Evolutionary conservation across 768 basidiomycete genomes (phyloP).

Genomic region (Trametes cubensis): DNA sequence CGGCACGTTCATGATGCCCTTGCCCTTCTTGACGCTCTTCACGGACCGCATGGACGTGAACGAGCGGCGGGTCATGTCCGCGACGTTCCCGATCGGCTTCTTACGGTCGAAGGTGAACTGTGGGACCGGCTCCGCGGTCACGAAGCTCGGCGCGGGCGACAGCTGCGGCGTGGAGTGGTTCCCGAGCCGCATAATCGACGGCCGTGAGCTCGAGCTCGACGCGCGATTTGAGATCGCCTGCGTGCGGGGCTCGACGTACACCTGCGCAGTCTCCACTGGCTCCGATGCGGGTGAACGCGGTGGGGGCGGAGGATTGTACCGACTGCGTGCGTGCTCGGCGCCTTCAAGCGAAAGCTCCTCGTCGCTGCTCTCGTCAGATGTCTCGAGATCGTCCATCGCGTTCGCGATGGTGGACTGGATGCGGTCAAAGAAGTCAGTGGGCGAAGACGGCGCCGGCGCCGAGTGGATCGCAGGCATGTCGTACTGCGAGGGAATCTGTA

Average conservation of each 20-base stretch:
- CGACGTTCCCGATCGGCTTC: slow-evolving; percentile 57
- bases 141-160: slow-evolving; percentile 31
- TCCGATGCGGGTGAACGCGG: slow-evolving; percentile 10
- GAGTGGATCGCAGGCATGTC: slow-evolving; percentile 54
- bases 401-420: slow-evolving; percentile 63
- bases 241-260: slow-evolving; percentile 40
- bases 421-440: slow-evolving; percentile 74
- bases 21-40: slow-evolving; percentile 39
- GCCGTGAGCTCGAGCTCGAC: slow-evolving; percentile 34
- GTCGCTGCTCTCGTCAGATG: slow-evolving; percentile 49
- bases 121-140: slow-evolving; percentile 25
- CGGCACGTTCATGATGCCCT: slow-evolving; percentile 37
- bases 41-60: slow-evolving; percentile 39
- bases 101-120: slow-evolving; percentile 41
- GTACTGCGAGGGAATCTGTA: slow-evolving; percentile 46
- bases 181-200: slow-evolving; percentile 62
- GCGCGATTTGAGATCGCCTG: slow-evolving; percentile 37
- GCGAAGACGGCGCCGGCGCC: slow-evolving; percentile 65
- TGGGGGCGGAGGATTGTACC: slow-evolving; percentile 17
- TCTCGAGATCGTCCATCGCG: slow-evolving; percentile 73
- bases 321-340: slow-evolving; percentile 19
- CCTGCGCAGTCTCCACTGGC: slow-evolving; percentile 18
- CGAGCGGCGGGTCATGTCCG: slow-evolving; percentile 40
- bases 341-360: slow-evolving; percentile 26
- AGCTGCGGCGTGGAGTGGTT: slow-evolving; percentile 74